A percentile compares a stretch with the other conserved stretches of the same genome.
Conservation (phyloP, 1,139 yeast species). For the Debaryomyces udenii region DNA sequence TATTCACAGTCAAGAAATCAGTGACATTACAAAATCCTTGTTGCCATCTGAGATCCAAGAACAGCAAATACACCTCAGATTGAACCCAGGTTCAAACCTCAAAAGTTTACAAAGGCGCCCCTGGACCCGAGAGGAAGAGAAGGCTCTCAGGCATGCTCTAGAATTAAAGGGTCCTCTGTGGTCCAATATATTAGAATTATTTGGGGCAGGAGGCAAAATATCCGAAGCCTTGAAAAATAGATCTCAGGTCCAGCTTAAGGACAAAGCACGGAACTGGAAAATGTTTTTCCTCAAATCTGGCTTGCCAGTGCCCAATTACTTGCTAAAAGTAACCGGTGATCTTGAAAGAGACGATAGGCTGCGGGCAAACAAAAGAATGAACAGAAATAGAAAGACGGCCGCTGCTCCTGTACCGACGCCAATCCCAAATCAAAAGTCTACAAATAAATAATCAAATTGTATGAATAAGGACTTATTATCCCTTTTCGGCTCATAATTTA, state of each 20-base stretch:
- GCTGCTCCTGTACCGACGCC: slow-evolving; percentile 43
- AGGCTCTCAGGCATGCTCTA: slow-evolving; percentile 78
- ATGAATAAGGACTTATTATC: too few species aligned
- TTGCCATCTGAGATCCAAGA: slow-evolving; percentile 53
- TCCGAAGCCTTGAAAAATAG: slow-evolving; percentile 84
- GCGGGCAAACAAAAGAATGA: slow-evolving; percentile 25
- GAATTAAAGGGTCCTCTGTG: slow-evolving; percentile 89
- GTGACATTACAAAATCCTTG: slow-evolving; percentile 33
- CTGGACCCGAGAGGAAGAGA: slow-evolving; percentile 91
- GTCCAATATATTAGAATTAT: slow-evolving; percentile 83
- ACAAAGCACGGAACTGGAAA: slow-evolving; percentile 95
- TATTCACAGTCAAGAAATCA: slow-evolving; percentile 21
- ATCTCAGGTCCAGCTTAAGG: slow-evolving; percentile 89
- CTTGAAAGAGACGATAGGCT: slow-evolving; percentile 56
- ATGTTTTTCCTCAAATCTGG: slow-evolving; percentile 76
- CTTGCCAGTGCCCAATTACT: slow-evolving; percentile 73
- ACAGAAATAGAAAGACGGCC: slow-evolving; percentile 40
- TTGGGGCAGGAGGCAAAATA: slow-evolving; percentile 90
- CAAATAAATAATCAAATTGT: slow-evolving; percentile 1
- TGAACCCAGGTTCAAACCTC: slow-evolving; percentile 32
- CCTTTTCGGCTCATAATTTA: too few species aligned
- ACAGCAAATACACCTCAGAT: slow-evolving; percentile 44
- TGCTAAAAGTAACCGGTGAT: slow-evolving; percentile 85
- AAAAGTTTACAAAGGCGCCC: slow-evolving; percentile 54
- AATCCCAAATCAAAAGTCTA: slow-evolving; percentile 8